Evolutionary conservation across 148 eudicot genomes (phyloP).

Genomic region (Silene conica): DNA sequence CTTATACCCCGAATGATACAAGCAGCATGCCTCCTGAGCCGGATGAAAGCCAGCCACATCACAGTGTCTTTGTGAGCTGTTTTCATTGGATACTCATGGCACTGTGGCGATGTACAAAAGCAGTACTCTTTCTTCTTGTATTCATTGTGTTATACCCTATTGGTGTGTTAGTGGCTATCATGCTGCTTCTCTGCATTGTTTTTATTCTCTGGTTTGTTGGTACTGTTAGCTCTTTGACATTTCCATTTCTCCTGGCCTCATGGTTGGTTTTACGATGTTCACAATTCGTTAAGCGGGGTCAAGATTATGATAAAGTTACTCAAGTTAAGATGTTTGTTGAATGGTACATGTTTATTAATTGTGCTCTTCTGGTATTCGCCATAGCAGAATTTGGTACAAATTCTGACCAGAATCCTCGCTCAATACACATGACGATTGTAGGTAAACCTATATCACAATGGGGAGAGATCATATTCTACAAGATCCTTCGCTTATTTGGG

Average conservation of each 20-base stretch:
- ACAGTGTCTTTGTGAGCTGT: background rate
- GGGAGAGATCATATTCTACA: background rate
- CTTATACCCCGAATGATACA: background rate
- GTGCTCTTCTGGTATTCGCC: background rate
- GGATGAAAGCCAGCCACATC: background rate
- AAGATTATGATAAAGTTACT: slow-evolving; percentile 15
- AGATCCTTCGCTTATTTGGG: background rate
- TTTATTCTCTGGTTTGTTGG: background rate
- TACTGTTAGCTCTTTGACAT: slow-evolving; percentile 3
- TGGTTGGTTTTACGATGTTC: slow-evolving; percentile 5
- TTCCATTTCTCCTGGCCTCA: slow-evolving; percentile 1
- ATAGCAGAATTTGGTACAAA: background rate
- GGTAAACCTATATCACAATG: background rate
- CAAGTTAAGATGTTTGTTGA: slow-evolving; percentile 7
- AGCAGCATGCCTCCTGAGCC: background rate
- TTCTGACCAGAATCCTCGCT: too few species aligned
- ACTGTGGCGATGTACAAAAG: background rate
- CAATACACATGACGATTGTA: background rate
- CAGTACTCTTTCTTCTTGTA: background rate
- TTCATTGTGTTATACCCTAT: background rate
- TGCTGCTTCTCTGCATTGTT: background rate
- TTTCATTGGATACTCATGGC: background rate
- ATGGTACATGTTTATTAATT: slow-evolving; percentile 7
- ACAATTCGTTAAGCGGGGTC: slow-evolving; percentile 8
- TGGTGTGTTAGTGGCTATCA: background rate